These are phyloP conservation scores for Zarea fungicola DNA, from an alignment of 2,329 filamentous ascomycete genomes.

Conservation along the genomic window DNA sequence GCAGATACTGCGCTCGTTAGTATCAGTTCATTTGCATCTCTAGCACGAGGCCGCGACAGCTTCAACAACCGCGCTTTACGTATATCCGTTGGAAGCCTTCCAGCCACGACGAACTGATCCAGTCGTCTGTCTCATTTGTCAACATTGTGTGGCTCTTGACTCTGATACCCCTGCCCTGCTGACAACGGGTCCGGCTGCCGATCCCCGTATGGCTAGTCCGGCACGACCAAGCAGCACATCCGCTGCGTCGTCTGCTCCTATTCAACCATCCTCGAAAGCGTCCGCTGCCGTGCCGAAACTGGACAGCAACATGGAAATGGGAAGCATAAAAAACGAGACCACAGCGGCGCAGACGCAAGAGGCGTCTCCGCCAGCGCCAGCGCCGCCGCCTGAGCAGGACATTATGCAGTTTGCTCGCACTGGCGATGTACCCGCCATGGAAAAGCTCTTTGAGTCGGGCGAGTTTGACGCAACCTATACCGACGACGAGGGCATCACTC, in stretches of 20 bases:
- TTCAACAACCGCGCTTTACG: neutral
- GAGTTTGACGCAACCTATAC: conserved; percentile 77
- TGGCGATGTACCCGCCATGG: conserved; percentile 80
- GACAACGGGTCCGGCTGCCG: conserved; percentile 1
- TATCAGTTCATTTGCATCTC: neutral
- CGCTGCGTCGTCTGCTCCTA: conserved; percentile 40
- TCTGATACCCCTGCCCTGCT: neutral
- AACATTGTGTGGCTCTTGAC: neutral
- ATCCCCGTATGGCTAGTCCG: conserved; percentile 37
- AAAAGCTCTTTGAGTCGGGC: conserved; percentile 80
- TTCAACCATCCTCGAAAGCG: conserved; percentile 52
- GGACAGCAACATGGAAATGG: conserved; percentile 53
- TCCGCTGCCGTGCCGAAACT: conserved; percentile 49
- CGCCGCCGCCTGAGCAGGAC: conserved; percentile 55
- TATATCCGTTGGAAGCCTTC: neutral
- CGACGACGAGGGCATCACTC: conserved; percentile 92
- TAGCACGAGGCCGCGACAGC: neutral
- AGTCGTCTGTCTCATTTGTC: neutral
- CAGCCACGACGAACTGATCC: neutral
- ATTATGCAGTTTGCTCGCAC: conserved; percentile 93
- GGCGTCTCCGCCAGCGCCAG: conserved; percentile 18
- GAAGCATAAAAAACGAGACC: conserved; percentile 39
- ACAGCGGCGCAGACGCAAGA: no score
- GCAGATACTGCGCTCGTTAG: no score
- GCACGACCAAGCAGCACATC: conserved; percentile 28